Percentiles rank a stretch among this genome's conserved stretches.
phyloP scores from a whole-genome alignment of 208 protist species.

The Crithidia bombi region DNA sequence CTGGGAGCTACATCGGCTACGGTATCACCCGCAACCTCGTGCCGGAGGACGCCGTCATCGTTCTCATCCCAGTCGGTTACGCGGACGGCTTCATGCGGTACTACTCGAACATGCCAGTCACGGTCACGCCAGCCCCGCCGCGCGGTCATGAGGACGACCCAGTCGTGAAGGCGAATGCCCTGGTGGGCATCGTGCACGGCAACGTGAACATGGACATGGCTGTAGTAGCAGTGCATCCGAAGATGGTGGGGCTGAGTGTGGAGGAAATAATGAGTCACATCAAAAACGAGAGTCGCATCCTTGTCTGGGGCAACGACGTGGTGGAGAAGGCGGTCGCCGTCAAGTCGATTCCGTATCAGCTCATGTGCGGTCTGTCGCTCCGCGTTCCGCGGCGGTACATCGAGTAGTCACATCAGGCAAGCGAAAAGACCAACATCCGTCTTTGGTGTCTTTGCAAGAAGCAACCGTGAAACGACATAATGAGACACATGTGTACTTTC shows the following conservation, averaged over 20 bases:
- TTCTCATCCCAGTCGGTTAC: slow-evolving; percentile 54
- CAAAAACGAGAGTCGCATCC: slow-evolving; percentile 34
- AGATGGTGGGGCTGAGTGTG: slow-evolving; percentile 30
- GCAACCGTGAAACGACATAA: not conserved
- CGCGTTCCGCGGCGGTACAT: slow-evolving; percentile 50
- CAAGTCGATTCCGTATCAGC: slow-evolving; percentile 55
- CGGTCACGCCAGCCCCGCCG: slow-evolving; percentile 37
- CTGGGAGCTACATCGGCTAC: slow-evolving; percentile 55
- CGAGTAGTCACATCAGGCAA: slow-evolving; percentile 10
- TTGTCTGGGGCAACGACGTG: slow-evolving; percentile 54
- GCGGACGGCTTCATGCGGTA: slow-evolving; percentile 63
- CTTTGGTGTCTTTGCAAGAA: slow-evolving; percentile 1
- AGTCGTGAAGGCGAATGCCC: slow-evolving; percentile 5
- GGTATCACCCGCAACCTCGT: slow-evolving; percentile 45
- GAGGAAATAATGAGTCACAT: slow-evolving; percentile 44
- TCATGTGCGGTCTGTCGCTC: slow-evolving; percentile 50
- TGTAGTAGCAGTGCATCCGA: slow-evolving; percentile 41
- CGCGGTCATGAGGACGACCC: slow-evolving; percentile 23
- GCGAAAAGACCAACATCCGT: not conserved
- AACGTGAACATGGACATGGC: slow-evolving; percentile 65
- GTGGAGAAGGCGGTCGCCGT: slow-evolving; percentile 43
- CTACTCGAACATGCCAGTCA: slow-evolving; percentile 46
- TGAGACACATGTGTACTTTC: not conserved
- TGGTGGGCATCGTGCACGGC: slow-evolving; percentile 49
- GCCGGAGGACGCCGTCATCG: slow-evolving; percentile 43